Conservation (phyloP, 2,329 filamentous ascomycete species). For the Incumbomyces lentus region DNA sequence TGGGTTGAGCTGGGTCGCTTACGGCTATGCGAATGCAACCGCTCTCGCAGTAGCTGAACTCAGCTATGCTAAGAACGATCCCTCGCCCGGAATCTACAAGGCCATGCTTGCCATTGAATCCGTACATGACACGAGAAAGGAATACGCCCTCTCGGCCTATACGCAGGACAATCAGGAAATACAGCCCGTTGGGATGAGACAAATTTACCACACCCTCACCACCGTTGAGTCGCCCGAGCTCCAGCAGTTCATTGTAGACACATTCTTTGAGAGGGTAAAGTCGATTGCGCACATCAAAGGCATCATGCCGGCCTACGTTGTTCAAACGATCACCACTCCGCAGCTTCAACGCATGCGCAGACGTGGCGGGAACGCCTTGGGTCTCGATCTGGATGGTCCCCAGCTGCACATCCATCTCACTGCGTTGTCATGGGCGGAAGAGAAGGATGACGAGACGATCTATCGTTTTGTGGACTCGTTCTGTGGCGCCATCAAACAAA, state of each 20-base stretch:
- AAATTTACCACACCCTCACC: constrained; percentile 8
- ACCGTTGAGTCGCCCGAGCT: constrained; percentile 13
- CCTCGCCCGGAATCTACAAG: not conserved
- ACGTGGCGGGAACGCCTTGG: not conserved
- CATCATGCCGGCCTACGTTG: not conserved
- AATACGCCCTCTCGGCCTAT: not conserved
- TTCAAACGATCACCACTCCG: not conserved
- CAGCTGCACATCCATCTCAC: not conserved
- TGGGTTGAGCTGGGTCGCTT: too few species aligned
- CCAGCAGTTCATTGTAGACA: constrained; percentile 15
- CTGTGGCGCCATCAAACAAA: not conserved
- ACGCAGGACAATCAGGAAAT: not conserved
- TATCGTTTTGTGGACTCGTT: not conserved
- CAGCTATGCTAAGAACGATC: not conserved
- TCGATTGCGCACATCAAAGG: too few species aligned
- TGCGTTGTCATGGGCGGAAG: not conserved
- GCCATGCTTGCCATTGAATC: not conserved
- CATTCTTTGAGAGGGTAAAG: constrained; percentile 13
- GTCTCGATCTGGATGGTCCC: not conserved
- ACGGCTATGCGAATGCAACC: not conserved
- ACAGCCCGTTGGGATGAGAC: constrained; percentile 13
- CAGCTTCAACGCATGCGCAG: not conserved
- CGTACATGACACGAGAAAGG: not conserved
- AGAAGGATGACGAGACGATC: not conserved
- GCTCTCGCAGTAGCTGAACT: not conserved